Base-by-base conservation (phyloP, 495 filamentous ascomycete genomes). In the Aspergillus affinis region DNA sequence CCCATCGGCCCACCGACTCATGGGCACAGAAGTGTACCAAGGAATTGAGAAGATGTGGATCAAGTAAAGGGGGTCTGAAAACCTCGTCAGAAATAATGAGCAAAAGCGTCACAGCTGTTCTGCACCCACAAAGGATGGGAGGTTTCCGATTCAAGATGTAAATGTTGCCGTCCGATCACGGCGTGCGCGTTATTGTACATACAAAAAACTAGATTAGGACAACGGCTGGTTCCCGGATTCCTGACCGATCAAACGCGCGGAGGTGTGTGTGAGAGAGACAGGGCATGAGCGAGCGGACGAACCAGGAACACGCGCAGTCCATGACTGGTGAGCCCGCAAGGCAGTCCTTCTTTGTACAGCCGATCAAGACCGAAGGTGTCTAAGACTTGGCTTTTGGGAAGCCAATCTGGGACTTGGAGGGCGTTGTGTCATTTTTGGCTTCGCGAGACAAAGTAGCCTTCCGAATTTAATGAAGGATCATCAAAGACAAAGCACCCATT, bases 21-120 rank as follows among this genome's bases (percentile, higher is more conserved):
- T 83, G 69, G 78, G 74, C 27, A 67, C 68, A 49, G 81, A 75
- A 47, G 67, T 82, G 13, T 75, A 81, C 59, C 68, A 74, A 58
- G 78, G 74, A 19, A 77, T 82, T 58, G 67, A 77, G 44, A 69
- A 69, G 26, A 66, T 72, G 49, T 68, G 74, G 61, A 60, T 77
- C 51, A 68, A 67, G 41, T 63, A 58, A 61, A 36, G 21, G 27
- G 21, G 36, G 41, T 26, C 41, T 50, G n/a, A 49, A 23, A 52
- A 46, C 6, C 18, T 12, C 23, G 0, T 32, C 18, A 36, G 26
- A 18, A 29, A 18, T 41, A 8, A 41, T 15, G 18, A 55, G 32
- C 15, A 41, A 32, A 17, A 50, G 10, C 19, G 18, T 51, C 49
- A 26, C 23, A 6, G 19, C 45, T 46, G 20, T 32, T 54, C n/a